Evolutionary conservation across 352 stramenopile species (phyloP), one percentile per base, ranked within the genome.

Genomic region (Globisporangium mamillatum): DNA sequence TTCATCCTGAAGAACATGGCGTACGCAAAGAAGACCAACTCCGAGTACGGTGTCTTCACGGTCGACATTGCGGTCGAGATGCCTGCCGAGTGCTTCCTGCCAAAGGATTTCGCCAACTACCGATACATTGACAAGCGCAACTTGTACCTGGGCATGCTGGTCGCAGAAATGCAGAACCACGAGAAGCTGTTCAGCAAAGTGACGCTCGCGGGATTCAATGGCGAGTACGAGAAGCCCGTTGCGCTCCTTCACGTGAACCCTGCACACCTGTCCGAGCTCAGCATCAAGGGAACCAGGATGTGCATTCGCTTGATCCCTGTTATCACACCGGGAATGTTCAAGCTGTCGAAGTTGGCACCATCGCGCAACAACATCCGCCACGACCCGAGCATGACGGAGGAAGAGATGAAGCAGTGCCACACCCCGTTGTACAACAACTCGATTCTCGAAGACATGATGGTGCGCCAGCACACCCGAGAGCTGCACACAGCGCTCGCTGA

Each of bases 351-450:
- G 64, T 72, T 97, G 36, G 80, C 78, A 0, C 89, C 90, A 7
- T 86, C 74, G 20, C 81, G 82, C 55, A 96, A 92, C 80, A 97
- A 97, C 72, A 83, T 97, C 53, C 86, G 90, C 16, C 86, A 92
- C 53, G 84, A 92, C 52, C 75, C 79, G 1, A 80, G 77, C 59
- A 90, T 93, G 78, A 91, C 80, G 0, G 84, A 93, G 60, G 66
- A 86, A 3, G 82, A 91, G 61, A 90, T 89, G 77, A 80, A 78
- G 64, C 69, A 78, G 50, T 88, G 84, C 67, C 78, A 78, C 58
- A 97, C 90, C 9, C 92, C 92, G 22, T 77, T 86, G 54, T 97
- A 98, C 86, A 97, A 97, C 74, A 97, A 93, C 64, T 76, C 84
- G 5, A 91, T 98, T 22, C 68, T 98, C n/a, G 92, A 98, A 67